Base-by-base conservation (phyloP, 2,329 filamentous ascomycete species). In the Colletotrichum sp. region DNA sequence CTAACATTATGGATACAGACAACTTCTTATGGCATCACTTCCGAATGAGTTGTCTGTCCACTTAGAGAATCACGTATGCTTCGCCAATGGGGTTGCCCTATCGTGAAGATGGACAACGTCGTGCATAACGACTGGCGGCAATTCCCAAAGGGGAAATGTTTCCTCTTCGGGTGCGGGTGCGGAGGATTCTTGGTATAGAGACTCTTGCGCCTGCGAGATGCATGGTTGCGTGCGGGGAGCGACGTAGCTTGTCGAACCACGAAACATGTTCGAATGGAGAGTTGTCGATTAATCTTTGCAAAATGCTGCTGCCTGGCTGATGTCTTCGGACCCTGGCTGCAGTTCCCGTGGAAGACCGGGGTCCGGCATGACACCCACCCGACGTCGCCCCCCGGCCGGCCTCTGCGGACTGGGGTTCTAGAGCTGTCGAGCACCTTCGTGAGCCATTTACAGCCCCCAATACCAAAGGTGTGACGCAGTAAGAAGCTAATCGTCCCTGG, bases 291-390 rank as follows among this genome's bases (percentile, higher is more conserved):
- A 21, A 39, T 30, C 16, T 39, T 59, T 43, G 28, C 30, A 16
- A 59, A 66, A 66, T 71, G 69, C 48, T 71, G 69, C 48, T 71
- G 69, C 69, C 60, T 71, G 43, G 24, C 65, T 30, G 18, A 66
- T 30, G 61, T 59, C 48, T 66, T 32, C 61, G 18, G 30, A 43
- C 55, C 52, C 55, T 61, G 32, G 67, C 13, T 24, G 34, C 67
- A 30, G 24, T 66, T 66, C 43, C 36, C 63, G 36, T 21, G 36
- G n/a, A 34, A 30, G 63, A 66, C 63, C 63, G 26, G 63, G 63
- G 36, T 66, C 24, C 34, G 39, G 24, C 39, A 13, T 66, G 39
- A 32, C 24, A 34, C 63, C 61, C 61, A 64, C 34, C 61, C 34
- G 21, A 64, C 34, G 10, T 43, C n/a, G 12, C 61, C 61, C 63